A percentile compares a stretch with the other conserved stretches of the same genome.
Evolutionary conservation across 2,329 filamentous ascomycete species (phyloP).

Genomic region (Phialophora macrospora): DNA sequence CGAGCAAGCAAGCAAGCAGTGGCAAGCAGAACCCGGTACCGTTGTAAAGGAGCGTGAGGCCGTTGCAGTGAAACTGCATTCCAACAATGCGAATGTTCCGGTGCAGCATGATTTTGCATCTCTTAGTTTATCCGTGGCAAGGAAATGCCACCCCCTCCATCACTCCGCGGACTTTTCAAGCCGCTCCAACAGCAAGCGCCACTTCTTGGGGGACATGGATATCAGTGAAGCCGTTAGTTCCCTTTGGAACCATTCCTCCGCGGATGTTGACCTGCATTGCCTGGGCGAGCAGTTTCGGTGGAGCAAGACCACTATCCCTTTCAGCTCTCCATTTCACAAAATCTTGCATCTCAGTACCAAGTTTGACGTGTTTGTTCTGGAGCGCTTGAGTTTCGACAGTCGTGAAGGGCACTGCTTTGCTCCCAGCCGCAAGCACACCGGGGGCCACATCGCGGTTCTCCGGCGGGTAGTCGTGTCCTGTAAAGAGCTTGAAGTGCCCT

Average conservation of each 20-base stretch:
- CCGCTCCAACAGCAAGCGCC: neutral
- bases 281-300: conserved; percentile 46
- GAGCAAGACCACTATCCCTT: conserved; percentile 42
- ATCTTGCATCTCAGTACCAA: conserved; percentile 39
- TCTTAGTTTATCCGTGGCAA: neutral
- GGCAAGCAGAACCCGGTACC: too few relatives aligned
- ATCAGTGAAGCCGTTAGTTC: neutral
- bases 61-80: too few relatives aligned
- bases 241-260: conserved; percentile 44
- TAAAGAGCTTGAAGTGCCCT: conserved; percentile 56
- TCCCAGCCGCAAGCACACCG: conserved; percentile 9
- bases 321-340: conserved; percentile 44
- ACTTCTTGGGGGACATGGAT: neutral
- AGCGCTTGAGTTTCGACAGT: conserved; percentile 45
- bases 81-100: too few relatives aligned
- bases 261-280: conserved; percentile 50
- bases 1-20: too few relatives aligned
- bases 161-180: neutral
- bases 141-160: neutral
- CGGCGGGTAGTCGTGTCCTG: conserved; percentile 59
- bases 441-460: conserved; percentile 44
- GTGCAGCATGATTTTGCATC: neutral
- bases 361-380: conserved; percentile 46
- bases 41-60: too few relatives aligned
- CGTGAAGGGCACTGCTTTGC: conserved; percentile 41